These are phyloP conservation scores for Aureobasidium sp. DNA, from an alignment of 2,329 filamentous ascomycete genomes.

Conservation along the genomic window DNA sequence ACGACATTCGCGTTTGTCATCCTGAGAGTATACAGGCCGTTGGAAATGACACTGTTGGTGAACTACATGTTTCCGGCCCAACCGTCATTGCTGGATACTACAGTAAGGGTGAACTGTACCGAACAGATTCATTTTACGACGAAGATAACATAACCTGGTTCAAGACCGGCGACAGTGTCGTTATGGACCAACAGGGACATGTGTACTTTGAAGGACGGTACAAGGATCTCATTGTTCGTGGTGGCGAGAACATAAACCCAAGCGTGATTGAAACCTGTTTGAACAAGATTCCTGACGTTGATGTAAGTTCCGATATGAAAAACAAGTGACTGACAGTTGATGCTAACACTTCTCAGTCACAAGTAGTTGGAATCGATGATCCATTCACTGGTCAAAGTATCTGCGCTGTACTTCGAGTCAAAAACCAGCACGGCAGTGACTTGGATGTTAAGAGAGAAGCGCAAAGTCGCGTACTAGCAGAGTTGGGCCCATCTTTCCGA, in stretches of 20 bases:
- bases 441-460: background rate
- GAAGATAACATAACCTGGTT: constrained; percentile 78
- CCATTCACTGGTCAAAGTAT: background rate
- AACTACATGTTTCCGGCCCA: background rate
- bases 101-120: background rate
- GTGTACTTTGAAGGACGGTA: constrained; percentile 91
- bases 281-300: too few relatives aligned
- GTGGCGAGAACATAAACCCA: constrained; percentile 96
- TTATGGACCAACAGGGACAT: constrained; percentile 85
- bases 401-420: background rate
- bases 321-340: too few relatives aligned
- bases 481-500: background rate
- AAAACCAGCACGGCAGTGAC: background rate
- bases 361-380: background rate
- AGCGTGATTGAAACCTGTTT: constrained; percentile 94
- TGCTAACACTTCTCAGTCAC: too few relatives aligned
- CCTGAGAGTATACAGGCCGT: background rate
- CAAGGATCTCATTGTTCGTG: constrained; percentile 96
- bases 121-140: constrained; percentile 34
- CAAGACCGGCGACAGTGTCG: constrained; percentile 91
- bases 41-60: background rate
- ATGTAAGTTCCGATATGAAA: too few relatives aligned
- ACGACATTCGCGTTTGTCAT: background rate
- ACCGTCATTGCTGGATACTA: background rate
- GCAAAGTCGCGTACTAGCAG: background rate